These are phyloP conservation scores for Lentinus tigrinus DNA, from an alignment of 768 basidiomycete species.

Conservation along the genomic window DNA sequence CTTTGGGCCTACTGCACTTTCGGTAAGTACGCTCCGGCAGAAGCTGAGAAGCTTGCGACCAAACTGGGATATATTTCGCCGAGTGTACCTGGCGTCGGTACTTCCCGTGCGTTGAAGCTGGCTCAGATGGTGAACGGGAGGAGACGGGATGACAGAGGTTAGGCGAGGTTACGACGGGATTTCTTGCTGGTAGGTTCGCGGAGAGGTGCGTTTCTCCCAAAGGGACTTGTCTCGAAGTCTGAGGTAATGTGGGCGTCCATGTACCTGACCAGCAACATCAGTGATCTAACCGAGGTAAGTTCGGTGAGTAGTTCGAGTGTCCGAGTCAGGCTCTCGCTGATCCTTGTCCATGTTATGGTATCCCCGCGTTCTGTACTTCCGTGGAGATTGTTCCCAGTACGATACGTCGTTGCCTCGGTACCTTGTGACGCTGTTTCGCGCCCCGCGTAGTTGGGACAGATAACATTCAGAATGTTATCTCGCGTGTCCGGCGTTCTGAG, in stretches of 20 bases:
- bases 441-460: neutral
- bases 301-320: neutral
- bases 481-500: conserved; percentile 8
- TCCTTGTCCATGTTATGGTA: neutral
- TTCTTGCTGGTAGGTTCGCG: neutral
- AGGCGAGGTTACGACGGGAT: neutral
- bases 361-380: neutral
- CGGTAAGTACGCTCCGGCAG: neutral
- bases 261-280: too few relatives aligned
- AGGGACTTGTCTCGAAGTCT: too few relatives aligned
- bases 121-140: neutral
- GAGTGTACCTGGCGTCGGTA: conserved; percentile 10
- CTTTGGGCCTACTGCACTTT: neutral
- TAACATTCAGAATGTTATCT: conserved; percentile 5
- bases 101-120: neutral
- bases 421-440: neutral
- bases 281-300: neutral
- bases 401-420: neutral
- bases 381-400: neutral
- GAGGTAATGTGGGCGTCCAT: too few relatives aligned
- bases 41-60: neutral
- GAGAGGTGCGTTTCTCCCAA: too few relatives aligned
- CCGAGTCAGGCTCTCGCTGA: conserved; percentile 7
- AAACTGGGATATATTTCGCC: conserved; percentile 12
- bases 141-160: neutral